Conservation (phyloP, 192 early-diverging fungal species). For the Ramicandelaber brevisporus region DNA sequence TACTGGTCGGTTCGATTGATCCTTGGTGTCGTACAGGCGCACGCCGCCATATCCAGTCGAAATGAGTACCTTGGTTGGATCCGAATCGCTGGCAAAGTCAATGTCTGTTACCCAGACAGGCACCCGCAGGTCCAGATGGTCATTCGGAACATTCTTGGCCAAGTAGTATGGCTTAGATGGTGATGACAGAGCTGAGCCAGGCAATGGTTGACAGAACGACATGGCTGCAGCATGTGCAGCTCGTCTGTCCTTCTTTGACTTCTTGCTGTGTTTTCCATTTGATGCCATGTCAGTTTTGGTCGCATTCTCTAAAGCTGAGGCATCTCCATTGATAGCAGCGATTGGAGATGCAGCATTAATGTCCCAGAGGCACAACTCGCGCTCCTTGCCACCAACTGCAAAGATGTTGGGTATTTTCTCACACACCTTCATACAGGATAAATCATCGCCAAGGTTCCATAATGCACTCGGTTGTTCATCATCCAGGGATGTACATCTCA, state of each 20-base stretch:
- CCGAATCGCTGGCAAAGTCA: conserved; percentile 32
- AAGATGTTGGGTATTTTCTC: conserved; percentile 31
- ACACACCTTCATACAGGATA: conserved; percentile 43
- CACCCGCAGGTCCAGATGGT: conserved; percentile 52
- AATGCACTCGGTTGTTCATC: conserved; percentile 3
- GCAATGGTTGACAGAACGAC: no score
- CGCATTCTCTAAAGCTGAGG: conserved; percentile 3
- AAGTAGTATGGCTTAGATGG: conserved; percentile 34
- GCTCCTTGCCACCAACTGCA: conserved; percentile 66
- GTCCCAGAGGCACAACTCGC: conserved; percentile 62
- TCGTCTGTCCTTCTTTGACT: conserved; percentile 3
- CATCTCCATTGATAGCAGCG: conserved; percentile 5
- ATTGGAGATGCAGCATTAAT: conserved; percentile 8
- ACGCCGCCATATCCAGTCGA: conserved; percentile 51
- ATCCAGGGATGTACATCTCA: not conserved
- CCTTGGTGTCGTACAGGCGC: conserved; percentile 59
- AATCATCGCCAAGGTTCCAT: conserved; percentile 18
- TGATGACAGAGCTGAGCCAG: conserved; percentile 3
- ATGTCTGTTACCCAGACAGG: conserved; percentile 77
- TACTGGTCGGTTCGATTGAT: conserved; percentile 39
- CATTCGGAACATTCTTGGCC: conserved; percentile 66
- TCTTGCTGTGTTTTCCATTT: conserved; percentile 4
- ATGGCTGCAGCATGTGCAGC: no score
- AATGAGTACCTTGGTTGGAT: conserved; percentile 25
- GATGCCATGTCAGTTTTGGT: not conserved